These are phyloP conservation scores for Fusarium pseudoanthophilum DNA, from an alignment of 2,329 filamentous ascomycete genomes.

Conservation along the genomic window DNA sequence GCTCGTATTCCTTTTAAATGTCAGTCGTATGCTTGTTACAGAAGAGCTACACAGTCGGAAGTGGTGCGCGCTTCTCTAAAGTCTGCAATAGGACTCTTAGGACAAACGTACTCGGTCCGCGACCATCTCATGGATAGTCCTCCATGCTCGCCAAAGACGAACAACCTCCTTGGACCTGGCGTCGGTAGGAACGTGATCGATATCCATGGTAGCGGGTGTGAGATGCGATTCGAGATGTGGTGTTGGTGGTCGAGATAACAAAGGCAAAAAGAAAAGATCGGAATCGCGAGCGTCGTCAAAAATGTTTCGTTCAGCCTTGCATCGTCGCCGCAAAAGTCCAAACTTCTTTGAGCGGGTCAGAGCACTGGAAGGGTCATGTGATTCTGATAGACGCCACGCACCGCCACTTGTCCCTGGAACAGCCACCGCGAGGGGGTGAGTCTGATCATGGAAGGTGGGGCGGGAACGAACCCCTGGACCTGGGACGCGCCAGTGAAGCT, in stretches of 20 bases:
- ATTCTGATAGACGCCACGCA: slow-evolving; percentile 6
- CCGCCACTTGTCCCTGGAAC: neutral
- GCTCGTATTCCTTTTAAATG: slow-evolving; percentile 81
- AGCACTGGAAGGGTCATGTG: slow-evolving; percentile 38
- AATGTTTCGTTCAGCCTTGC: slow-evolving; percentile 47
- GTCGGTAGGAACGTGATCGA: slow-evolving; percentile 57
- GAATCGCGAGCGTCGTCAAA: slow-evolving; percentile 33
- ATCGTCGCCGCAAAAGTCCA: slow-evolving; percentile 40
- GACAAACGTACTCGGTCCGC: slow-evolving; percentile 75
- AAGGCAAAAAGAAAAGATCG: slow-evolving; percentile 13
- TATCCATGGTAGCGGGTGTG: slow-evolving; percentile 48
- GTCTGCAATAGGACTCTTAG: slow-evolving; percentile 7
- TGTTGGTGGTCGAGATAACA: slow-evolving; percentile 7
- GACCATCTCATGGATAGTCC: slow-evolving; percentile 95
- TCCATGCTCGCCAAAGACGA: slow-evolving; percentile 92
- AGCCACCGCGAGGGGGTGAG: slow-evolving; percentile 11
- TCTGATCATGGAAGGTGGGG: slow-evolving; percentile 17
- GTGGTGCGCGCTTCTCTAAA: neutral
- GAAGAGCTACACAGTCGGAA: slow-evolving; percentile 1
- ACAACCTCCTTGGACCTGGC: slow-evolving; percentile 64
- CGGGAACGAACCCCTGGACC: slow-evolving; percentile 22
- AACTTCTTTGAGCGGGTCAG: slow-evolving; percentile 35
- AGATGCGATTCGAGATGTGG: slow-evolving; percentile 6
- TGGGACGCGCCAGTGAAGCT: slow-evolving; percentile 3
- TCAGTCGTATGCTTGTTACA: slow-evolving; percentile 16